Evolutionary conservation across 805 yeast species (phyloP).

Genomic region (Sugiyamaella boreocaroliniensis): DNA sequence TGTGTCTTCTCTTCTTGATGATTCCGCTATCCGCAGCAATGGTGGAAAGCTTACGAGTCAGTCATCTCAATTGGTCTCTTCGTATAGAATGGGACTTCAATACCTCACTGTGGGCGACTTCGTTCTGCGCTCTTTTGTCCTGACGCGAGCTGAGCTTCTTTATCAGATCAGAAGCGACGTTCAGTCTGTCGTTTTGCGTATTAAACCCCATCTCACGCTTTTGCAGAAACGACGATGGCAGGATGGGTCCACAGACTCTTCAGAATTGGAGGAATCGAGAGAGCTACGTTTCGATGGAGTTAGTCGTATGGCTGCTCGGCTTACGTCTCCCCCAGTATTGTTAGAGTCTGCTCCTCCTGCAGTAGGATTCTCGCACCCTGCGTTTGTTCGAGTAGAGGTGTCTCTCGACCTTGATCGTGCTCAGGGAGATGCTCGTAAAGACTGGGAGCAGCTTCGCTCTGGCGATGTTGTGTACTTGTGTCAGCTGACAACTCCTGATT

Average conservation of each 20-base stretch:
- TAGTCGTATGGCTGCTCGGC: slow-evolving; percentile 21
- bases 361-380: slow-evolving; percentile 24
- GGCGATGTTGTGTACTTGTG: slow-evolving; percentile 26
- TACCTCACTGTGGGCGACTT: slow-evolving; percentile 29
- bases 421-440: slow-evolving; percentile 13
- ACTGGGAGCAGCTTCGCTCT: slow-evolving; percentile 25
- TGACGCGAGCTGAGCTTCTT: background rate
- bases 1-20: slow-evolving; percentile 5
- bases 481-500: slow-evolving; percentile 15
- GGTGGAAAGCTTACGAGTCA: background rate
- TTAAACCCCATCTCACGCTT: background rate
- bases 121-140: slow-evolving; percentile 14
- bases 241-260: no score
- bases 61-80: slow-evolving; percentile 9
- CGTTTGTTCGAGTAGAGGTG: slow-evolving; percentile 24
- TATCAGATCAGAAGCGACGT: background rate
- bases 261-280: background rate
- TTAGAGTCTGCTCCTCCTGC: slow-evolving; percentile 20
- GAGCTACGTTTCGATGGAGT: slow-evolving; percentile 15
- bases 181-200: background rate
- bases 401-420: slow-evolving; percentile 17
- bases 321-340: slow-evolving; percentile 15
- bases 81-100: slow-evolving; percentile 24
- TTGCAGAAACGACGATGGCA: background rate
- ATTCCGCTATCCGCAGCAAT: background rate